These are phyloP conservation scores for Olyra latifolia DNA, from an alignment of 176 grass and related monocot genomes.

Conservation along the genomic window DNA sequence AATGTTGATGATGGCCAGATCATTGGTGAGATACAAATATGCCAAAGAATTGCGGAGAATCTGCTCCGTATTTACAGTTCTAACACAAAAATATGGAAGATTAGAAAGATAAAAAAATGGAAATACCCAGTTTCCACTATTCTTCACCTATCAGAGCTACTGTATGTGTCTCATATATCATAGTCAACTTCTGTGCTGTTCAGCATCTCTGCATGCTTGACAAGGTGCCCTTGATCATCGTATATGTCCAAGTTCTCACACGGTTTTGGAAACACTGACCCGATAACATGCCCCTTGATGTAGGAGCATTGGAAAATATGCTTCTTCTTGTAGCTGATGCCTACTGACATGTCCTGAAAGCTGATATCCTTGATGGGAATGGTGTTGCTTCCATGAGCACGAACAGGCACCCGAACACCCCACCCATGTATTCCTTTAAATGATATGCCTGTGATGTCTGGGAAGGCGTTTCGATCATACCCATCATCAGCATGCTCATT, in stretches of 20 bases:
- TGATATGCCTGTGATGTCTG: constrained; percentile 57
- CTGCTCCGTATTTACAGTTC: constrained; percentile 44
- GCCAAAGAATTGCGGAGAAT: constrained; percentile 25
- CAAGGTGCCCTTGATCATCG: constrained; percentile 51
- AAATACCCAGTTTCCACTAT: not conserved
- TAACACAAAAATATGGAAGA: not conserved
- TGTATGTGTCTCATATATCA: constrained; percentile 63
- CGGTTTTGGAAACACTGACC: constrained; percentile 69
- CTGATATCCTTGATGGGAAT: constrained; percentile 72
- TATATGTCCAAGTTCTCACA: constrained; percentile 80
- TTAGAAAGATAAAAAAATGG: not conserved
- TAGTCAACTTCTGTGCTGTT: constrained; percentile 81
- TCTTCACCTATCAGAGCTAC: not conserved
- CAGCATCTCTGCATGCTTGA: constrained; percentile 38
- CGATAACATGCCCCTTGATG: constrained; percentile 58
- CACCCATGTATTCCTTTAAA: constrained; percentile 69
- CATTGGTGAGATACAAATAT: constrained; percentile 28
- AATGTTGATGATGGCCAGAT: constrained; percentile 18
- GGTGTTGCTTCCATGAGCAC: constrained; percentile 72
- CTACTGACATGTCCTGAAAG: constrained; percentile 74
- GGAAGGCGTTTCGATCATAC: constrained; percentile 61
- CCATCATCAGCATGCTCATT: constrained; percentile 89
- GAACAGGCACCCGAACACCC: constrained; percentile 88
- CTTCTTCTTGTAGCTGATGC: constrained; percentile 97
- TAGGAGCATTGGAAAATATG: constrained; percentile 91